A percentile compares a stretch with the other conserved stretches of the same genome.
Evolutionary conservation across 805 yeast species (phyloP).

Genomic region (Debaryomyces castellii): DNA sequence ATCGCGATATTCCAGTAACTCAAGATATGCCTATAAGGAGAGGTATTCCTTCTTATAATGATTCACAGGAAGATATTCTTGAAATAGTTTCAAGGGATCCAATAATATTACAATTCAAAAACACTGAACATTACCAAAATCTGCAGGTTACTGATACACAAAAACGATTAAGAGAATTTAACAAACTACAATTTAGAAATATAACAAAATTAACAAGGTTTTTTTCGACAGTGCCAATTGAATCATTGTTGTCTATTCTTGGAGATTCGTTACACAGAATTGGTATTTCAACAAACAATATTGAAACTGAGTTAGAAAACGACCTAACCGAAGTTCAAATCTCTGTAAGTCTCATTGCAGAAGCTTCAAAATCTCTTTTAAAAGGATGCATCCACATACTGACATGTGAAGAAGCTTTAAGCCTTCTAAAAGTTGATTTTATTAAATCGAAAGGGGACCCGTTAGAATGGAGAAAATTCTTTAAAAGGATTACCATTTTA

Average conservation of each 20-base stretch:
- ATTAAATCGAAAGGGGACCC: constrained; percentile 64
- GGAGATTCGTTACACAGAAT: constrained; percentile 42
- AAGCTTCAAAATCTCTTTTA: constrained; percentile 44
- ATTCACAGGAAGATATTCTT: constrained; percentile 30
- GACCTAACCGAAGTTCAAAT: constrained; percentile 3
- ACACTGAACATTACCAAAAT: constrained; percentile 11
- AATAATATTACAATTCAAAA: constrained; percentile 47
- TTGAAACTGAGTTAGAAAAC: constrained; percentile 1
- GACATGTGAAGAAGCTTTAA: constrained; percentile 30
- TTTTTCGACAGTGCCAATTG: constrained; percentile 45
- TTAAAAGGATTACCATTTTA: constrained; percentile 54
- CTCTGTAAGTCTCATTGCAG: constrained; percentile 19
- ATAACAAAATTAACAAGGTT: constrained; percentile 52
- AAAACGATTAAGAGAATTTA: constrained; percentile 1
- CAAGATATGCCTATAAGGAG: constrained; percentile 29
- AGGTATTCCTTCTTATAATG: background rate
- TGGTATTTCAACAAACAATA: constrained; percentile 30
- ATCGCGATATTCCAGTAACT: constrained; percentile 30
- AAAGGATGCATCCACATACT: constrained; percentile 47
- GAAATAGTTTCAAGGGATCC: constrained; percentile 49
- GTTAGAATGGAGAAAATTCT: constrained; percentile 68
- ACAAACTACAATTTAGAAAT: constrained; percentile 14
- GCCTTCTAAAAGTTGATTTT: constrained; percentile 45
- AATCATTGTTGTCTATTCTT: constrained; percentile 40
- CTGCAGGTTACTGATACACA: constrained; percentile 14